Percentiles rank a stretch among this genome's conserved stretches.
These are phyloP conservation scores for Didymella lethalis DNA, from an alignment of 2,329 filamentous ascomycete genomes.

Conservation along the genomic window DNA sequence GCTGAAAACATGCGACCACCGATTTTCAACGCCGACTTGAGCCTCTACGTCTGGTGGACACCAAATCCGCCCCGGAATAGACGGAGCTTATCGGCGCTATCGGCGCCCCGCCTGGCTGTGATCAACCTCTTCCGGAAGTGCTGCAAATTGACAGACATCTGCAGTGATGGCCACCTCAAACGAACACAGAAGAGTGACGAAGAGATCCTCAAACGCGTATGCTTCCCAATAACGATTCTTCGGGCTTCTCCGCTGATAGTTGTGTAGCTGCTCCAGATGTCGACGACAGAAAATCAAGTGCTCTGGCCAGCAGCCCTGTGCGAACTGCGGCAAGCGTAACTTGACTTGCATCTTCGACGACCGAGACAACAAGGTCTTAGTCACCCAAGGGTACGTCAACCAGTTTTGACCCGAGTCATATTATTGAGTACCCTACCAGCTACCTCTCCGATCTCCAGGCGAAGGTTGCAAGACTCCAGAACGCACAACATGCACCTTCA, in stretches of 20 bases:
- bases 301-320: conserved; percentile 43
- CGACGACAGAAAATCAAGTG: conserved; percentile 46
- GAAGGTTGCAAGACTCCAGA: conserved; percentile 33
- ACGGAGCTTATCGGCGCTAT: conserved; percentile 17
- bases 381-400: conserved; percentile 35
- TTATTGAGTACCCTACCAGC: conserved; percentile 18
- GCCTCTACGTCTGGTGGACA: conserved; percentile 4
- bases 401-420: not conserved
- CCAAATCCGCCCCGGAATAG: conserved; percentile 5
- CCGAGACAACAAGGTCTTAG: conserved; percentile 44
- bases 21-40: conserved; percentile 1
- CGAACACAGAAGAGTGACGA: conserved; percentile 33
- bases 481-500: conserved; percentile 3
- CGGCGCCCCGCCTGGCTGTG: conserved; percentile 11
- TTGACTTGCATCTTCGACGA: conserved; percentile 41
- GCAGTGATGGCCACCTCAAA: conserved; percentile 32
- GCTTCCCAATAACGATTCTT: not conserved
- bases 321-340: conserved; percentile 39
- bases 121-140: conserved; percentile 1
- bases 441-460: conserved; percentile 40
- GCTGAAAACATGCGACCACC: not conserved
- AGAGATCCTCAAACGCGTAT: conserved; percentile 39
- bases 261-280: conserved; percentile 38
- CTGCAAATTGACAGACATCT: conserved; percentile 12
- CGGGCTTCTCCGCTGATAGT: not conserved